phyloP scores from a whole-genome alignment of 2,329 filamentous ascomycete species.

The Claviceps sp. region DNA sequence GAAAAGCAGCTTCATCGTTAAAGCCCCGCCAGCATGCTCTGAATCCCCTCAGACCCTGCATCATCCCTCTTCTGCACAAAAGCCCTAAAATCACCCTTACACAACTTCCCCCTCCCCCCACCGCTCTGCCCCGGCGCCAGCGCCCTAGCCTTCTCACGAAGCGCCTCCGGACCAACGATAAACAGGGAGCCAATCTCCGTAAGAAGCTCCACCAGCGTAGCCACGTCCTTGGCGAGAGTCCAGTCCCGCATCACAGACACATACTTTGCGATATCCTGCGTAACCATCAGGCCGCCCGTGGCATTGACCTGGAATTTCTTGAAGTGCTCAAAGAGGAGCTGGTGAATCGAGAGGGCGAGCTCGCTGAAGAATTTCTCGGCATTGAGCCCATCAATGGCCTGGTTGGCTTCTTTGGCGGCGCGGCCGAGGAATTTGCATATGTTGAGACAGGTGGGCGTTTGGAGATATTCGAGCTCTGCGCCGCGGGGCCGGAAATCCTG shows the following conservation, averaged over 20 bases:
- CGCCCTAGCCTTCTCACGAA: constrained; percentile 55
- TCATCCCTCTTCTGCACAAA: constrained; percentile 83
- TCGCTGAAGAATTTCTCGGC: constrained; percentile 72
- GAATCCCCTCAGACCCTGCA: constrained; percentile 64
- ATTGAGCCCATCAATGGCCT: constrained; percentile 71
- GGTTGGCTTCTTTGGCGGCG: constrained; percentile 46
- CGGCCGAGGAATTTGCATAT: constrained; percentile 70
- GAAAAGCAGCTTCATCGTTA: constrained; percentile 12
- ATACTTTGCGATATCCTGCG: constrained; percentile 91
- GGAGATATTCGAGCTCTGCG: constrained; percentile 62
- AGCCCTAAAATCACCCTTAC: constrained; percentile 61
- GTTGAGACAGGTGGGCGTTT: constrained; percentile 72
- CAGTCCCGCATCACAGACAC: constrained; percentile 73
- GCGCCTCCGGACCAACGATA: constrained; percentile 73
- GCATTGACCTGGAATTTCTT: constrained; percentile 89
- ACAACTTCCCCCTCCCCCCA: constrained; percentile 36
- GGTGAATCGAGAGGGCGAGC: constrained; percentile 64
- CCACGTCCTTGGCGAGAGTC: constrained; percentile 57
- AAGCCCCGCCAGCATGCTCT: constrained; percentile 62
- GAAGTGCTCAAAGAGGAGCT: constrained; percentile 79
- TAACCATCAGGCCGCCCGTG: constrained; percentile 86
- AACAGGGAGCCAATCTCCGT: constrained; percentile 92
- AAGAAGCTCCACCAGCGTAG: constrained; percentile 65
- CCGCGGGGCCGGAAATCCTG: constrained; percentile 83
- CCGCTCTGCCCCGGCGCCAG: constrained; percentile 30